Percentiles rank a stretch among this genome's conserved stretches.
These are phyloP conservation scores for Xylaria scruposa DNA, from an alignment of 495 filamentous ascomycete species.

Conservation along the genomic window DNA sequence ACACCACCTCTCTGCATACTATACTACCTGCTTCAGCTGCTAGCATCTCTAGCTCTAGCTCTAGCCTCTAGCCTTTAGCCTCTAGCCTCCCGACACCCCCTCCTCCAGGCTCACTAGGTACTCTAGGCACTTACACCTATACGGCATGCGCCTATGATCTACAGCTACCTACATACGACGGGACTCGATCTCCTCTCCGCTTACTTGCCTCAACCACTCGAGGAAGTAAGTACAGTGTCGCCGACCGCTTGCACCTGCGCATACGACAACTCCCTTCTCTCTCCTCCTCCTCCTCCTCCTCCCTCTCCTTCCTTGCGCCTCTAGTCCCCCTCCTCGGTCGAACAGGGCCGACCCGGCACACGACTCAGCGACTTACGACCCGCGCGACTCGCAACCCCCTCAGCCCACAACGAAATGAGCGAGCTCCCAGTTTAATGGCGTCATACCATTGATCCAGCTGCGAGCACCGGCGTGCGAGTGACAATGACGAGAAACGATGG, in stretches of 20 bases:
- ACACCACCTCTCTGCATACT: neutral
- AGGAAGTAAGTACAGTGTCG: neutral
- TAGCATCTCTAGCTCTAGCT: neutral
- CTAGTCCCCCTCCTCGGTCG: neutral
- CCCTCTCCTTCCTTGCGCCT: neutral
- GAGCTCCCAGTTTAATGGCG: conserved; percentile 36
- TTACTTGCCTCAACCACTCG: conserved; percentile 11
- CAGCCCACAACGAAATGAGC: conserved; percentile 15
- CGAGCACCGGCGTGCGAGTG: conserved; percentile 42
- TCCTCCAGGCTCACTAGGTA: neutral
- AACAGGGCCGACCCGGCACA: conserved; percentile 7
- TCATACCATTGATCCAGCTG: conserved; percentile 38
- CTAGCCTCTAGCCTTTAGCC: neutral
- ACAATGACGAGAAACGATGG: conserved; percentile 68
- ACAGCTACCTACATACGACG: neutral
- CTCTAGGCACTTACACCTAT: conserved; percentile 2
- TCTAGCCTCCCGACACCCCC: neutral
- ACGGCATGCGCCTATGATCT: conserved; percentile 20
- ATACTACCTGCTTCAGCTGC: neutral
- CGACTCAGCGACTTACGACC: conserved; percentile 15
- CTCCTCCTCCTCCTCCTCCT: neutral
- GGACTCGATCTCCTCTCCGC: conserved; percentile 18
- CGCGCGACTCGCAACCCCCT: conserved; percentile 11
- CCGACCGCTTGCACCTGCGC: neutral
- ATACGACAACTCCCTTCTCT: neutral